phyloP scores from a whole-genome alignment of 495 filamentous ascomycete species.

The Diplogelasinospora grovesii region DNA sequence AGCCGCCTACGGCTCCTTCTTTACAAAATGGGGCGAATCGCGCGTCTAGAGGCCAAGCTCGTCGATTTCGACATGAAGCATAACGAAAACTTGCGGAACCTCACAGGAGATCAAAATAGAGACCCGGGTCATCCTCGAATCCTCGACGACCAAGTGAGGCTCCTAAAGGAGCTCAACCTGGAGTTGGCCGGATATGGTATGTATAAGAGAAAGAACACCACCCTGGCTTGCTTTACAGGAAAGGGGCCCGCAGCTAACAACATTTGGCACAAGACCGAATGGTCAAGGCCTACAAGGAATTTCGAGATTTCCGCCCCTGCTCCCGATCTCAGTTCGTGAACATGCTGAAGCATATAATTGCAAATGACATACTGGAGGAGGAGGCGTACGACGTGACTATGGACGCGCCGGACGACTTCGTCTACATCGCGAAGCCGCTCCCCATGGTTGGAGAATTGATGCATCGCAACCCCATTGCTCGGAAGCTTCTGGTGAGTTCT shows the following conservation, averaged over 20 bases:
- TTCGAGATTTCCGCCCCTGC: not conserved
- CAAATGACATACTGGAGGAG: not conserved
- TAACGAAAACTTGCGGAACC: not conserved
- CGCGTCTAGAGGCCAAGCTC: not conserved
- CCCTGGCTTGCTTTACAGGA: no score
- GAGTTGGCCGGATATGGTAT: not conserved
- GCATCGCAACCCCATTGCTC: not conserved
- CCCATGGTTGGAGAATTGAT: not conserved
- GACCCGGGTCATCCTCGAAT: not conserved
- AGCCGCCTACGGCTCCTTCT: not conserved
- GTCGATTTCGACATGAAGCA: not conserved
- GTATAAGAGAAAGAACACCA: no score
- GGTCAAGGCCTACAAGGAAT: not conserved
- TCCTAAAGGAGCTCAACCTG: not conserved
- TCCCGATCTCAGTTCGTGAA: not conserved
- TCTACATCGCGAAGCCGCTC: not conserved
- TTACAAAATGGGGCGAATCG: not conserved
- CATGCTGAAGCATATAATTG: not conserved
- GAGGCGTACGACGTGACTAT: not conserved
- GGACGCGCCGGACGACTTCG: not conserved
- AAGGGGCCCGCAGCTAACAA: no score
- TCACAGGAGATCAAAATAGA: slow-evolving; percentile 2
- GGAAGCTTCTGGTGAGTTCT: slow-evolving; percentile 3
- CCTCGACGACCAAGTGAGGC: not conserved
- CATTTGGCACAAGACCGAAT: no score